These are phyloP conservation scores for Balamuthia mandrillaris DNA, from an alignment of 208 protist genomes.

Conservation along the genomic window DNA sequence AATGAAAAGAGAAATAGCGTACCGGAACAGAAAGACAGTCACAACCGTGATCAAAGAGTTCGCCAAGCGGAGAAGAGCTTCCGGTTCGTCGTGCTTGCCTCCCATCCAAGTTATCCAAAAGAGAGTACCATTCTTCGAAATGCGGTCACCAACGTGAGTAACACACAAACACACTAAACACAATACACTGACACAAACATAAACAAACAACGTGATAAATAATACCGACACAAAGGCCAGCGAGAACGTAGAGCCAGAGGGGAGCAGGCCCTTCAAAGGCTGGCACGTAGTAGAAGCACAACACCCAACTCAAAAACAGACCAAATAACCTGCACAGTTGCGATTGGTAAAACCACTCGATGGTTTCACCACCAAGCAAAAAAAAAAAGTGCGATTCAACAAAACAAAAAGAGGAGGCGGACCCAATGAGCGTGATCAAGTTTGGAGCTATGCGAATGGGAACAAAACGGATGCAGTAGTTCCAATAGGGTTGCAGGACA, in stretches of 20 bases:
- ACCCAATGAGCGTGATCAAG: slow-evolving; percentile 2
- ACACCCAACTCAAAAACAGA: neutral
- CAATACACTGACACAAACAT: too few relatives aligned
- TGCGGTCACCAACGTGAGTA: too few relatives aligned
- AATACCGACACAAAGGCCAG: neutral
- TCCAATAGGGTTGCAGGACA: slow-evolving; percentile 20
- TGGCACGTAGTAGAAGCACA: neutral
- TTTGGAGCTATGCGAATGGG: neutral
- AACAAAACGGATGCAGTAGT: slow-evolving; percentile 3
- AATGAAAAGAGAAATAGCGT: too few relatives aligned
- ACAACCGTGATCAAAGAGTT: too few relatives aligned
- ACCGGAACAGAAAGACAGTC: too few relatives aligned
- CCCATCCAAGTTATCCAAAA: too few relatives aligned
- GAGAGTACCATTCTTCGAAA: too few relatives aligned
- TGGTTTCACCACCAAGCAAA: neutral
- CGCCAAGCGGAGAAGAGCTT: too few relatives aligned
- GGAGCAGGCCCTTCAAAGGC: neutral
- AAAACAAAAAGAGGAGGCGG: neutral
- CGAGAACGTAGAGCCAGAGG: neutral
- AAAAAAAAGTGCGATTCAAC: neutral
- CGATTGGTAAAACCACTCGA: neutral
- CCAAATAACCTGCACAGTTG: neutral
- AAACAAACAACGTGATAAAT: neutral
- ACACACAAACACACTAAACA: too few relatives aligned
- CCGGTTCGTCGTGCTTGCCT: too few relatives aligned